A percentile compares a stretch with the other conserved stretches of the same genome.
Evolutionary conservation across 495 filamentous ascomycete genomes (phyloP).

Genomic region (Cercophora scortea): DNA sequence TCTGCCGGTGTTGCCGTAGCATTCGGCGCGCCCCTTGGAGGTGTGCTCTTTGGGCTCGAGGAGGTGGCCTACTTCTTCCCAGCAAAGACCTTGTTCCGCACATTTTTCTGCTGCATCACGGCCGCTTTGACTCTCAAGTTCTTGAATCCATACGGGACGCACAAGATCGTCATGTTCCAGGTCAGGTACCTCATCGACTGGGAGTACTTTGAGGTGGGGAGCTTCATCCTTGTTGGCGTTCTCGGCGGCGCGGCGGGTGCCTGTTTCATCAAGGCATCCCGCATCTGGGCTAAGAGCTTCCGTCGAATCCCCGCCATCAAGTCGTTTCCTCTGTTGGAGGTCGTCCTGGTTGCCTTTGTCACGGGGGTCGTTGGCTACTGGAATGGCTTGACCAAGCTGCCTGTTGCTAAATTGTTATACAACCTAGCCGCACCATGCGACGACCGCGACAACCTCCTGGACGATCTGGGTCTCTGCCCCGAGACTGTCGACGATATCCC

Average conservation of each 20-base stretch:
- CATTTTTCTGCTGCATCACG: slow-evolving; percentile 96
- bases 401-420: slow-evolving; percentile 83
- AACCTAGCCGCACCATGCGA: slow-evolving; percentile 84
- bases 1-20: slow-evolving; percentile 91
- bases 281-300: slow-evolving; percentile 82
- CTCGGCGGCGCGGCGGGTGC: slow-evolving; percentile 80
- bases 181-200: slow-evolving; percentile 90
- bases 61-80: slow-evolving; percentile 97
- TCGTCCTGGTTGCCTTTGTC: slow-evolving; percentile 75
- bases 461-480: slow-evolving; percentile 72
- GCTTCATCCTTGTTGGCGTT: slow-evolving; percentile 78
- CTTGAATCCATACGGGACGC: slow-evolving; percentile 89
- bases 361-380: slow-evolving; percentile 86
- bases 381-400: slow-evolving; percentile 83
- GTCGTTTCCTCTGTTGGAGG: slow-evolving; percentile 75
- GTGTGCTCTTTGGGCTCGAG: slow-evolving; percentile 89
- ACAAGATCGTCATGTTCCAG: slow-evolving; percentile 94
- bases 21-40: slow-evolving; percentile 88
- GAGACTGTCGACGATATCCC: slow-evolving; percentile 63
- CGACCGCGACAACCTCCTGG: slow-evolving; percentile 41
- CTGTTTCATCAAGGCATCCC: slow-evolving; percentile 92
- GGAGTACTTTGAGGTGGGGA: slow-evolving; percentile 83
- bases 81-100: slow-evolving; percentile 95
- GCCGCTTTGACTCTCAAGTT: slow-evolving; percentile 88
- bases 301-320: slow-evolving; percentile 75